These are phyloP conservation scores for Scorias spongiosa DNA, from an alignment of 2,329 filamentous ascomycete genomes.

Conservation along the genomic window DNA sequence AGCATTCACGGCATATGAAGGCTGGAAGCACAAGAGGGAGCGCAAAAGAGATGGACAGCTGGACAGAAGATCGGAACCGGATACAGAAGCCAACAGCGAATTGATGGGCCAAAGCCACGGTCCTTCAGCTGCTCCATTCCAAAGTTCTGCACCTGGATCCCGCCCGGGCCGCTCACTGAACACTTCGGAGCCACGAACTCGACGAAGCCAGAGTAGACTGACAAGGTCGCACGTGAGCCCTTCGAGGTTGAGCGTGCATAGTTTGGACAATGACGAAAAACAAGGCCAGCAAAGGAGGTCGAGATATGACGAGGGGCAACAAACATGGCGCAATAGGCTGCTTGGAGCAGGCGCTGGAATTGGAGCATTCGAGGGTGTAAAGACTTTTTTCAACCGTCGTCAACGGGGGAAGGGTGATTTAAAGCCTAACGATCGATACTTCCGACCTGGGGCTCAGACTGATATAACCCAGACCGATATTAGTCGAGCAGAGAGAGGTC, in stretches of 20 bases:
- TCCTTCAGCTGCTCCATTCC: neutral
- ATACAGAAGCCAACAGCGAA: neutral
- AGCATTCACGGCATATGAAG: constrained; percentile 42
- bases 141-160: neutral
- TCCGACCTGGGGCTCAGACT: constrained; percentile 25
- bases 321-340: constrained; percentile 31
- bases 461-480: constrained; percentile 31
- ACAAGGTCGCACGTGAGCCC: neutral
- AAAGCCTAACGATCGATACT: constrained; percentile 37
- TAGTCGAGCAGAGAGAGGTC: constrained; percentile 38
- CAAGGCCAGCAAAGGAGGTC: constrained; percentile 24
- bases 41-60: constrained; percentile 10
- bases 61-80: neutral
- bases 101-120: neutral
- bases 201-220: neutral
- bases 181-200: neutral
- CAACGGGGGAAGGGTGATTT: constrained; percentile 35
- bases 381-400: constrained; percentile 43
- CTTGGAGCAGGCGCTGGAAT: constrained; percentile 31
- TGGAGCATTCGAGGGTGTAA: constrained; percentile 21
- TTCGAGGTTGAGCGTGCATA: constrained; percentile 2
- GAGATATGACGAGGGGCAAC: constrained; percentile 4
- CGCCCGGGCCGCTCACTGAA: neutral
- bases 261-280: constrained; percentile 20
- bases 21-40: constrained; percentile 32